phyloP scores from a whole-genome alignment of 83 land plant species.

The Picea abies region DNA sequence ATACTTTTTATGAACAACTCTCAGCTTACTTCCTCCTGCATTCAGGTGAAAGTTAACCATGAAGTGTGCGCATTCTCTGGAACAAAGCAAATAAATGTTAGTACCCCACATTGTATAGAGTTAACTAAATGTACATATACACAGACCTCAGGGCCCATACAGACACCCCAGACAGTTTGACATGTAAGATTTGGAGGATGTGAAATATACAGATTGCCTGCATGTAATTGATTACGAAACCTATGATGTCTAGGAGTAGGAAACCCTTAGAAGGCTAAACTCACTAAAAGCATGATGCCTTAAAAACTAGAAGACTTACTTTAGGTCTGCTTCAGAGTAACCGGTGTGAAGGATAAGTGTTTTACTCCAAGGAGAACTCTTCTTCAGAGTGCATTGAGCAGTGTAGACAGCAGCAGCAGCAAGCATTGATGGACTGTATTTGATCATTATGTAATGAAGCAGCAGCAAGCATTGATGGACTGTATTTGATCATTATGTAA shows the following conservation, averaged over 20 bases:
- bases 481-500: constrained; percentile 36
- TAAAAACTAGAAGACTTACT: constrained; percentile 12
- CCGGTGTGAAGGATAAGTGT: constrained; percentile 39
- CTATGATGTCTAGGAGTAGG: no score
- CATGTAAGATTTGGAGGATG: neutral
- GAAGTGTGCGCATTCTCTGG: constrained; percentile 58
- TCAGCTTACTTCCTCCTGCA: constrained; percentile 56
- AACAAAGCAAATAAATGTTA: neutral
- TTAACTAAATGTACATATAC: neutral
- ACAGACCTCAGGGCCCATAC: no score
- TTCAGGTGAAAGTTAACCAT: constrained; percentile 64
- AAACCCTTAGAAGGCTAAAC: no score
- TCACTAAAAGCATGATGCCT: no score
- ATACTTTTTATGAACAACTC: constrained; percentile 72
- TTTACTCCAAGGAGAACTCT: constrained; percentile 31
- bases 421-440: constrained; percentile 39
- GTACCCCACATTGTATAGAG: no score
- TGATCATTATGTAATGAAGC: constrained; percentile 38
- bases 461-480: constrained; percentile 51
- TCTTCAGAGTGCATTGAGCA: constrained; percentile 29
- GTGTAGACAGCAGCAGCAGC: constrained; percentile 56
- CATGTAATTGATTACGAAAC: no score
- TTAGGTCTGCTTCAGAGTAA: constrained; percentile 39
- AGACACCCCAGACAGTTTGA: neutral
- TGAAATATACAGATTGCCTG: no score